Evolutionary conservation across 148 eudicot genomes (phyloP).

Genomic region (Beta vulgaris): DNA sequence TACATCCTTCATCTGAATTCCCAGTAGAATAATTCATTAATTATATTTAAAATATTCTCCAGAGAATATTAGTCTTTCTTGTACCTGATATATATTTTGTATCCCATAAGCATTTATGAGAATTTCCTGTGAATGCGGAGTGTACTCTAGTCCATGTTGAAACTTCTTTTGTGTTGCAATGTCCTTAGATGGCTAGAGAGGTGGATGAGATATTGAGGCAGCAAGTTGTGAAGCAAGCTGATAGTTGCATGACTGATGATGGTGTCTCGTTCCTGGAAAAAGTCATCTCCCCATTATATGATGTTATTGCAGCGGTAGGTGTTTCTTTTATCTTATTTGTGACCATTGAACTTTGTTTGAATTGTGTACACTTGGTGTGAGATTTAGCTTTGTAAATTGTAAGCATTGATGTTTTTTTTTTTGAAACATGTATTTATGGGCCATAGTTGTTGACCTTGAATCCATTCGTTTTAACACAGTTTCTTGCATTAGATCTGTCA

Average conservation of each 20-base stretch:
- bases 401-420: not conserved
- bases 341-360: not conserved
- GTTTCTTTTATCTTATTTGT: not conserved
- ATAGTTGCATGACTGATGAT: constrained; percentile 70
- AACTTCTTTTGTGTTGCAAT: not conserved
- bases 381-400: not conserved
- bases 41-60: not conserved
- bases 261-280: constrained; percentile 78
- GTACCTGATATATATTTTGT: not conserved
- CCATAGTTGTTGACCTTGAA: not conserved
- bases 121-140: not conserved
- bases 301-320: constrained; percentile 84
- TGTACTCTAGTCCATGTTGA: not conserved
- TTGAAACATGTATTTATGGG: not conserved
- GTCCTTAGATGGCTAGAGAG: constrained; percentile 83
- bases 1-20: not conserved
- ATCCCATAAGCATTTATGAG: not conserved
- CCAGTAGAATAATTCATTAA: not conserved
- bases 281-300: constrained; percentile 77
- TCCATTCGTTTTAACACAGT: not conserved
- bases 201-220: constrained; percentile 76
- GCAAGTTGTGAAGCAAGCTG: constrained; percentile 76
- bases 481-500: not conserved
- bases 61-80: not conserved
- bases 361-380: too few species aligned